phyloP scores from a whole-genome alignment of 441 rosid genomes.

The Syzygium malaccense region DNA sequence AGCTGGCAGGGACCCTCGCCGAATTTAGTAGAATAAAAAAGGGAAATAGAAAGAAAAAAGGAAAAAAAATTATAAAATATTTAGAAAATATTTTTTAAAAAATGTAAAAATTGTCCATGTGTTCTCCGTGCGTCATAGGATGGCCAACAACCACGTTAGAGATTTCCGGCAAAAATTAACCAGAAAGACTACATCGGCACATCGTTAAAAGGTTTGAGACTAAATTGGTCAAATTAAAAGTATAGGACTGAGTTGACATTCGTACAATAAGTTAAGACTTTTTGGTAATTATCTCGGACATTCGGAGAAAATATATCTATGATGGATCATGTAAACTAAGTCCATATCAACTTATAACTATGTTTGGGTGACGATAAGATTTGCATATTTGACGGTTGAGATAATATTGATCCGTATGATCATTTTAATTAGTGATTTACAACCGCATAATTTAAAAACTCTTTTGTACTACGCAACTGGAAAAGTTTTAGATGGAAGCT shows the following conservation, averaged over 20 bases:
- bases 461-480: background rate
- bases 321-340: background rate
- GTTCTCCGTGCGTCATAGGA: accelerated
- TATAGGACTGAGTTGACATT: too few species aligned
- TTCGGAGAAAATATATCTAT: background rate
- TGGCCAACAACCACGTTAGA: accelerated
- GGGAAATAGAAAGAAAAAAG: too few species aligned
- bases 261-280: background rate
- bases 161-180: accelerated
- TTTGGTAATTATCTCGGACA: background rate
- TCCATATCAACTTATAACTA: background rate
- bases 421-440: background rate
- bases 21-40: too few species aligned
- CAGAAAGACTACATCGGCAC: accelerated
- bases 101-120: background rate
- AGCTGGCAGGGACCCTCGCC: too few species aligned
- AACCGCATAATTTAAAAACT: background rate
- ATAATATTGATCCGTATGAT: background rate
- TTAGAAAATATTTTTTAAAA: too few species aligned
- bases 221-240: too few species aligned
- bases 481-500: background rate
- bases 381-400: background rate
- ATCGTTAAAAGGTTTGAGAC: too few species aligned
- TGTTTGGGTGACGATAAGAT: background rate
- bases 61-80: too few species aligned